Conservation (phyloP, 2,329 filamentous ascomycete species). For the Thelonectria rubi region DNA sequence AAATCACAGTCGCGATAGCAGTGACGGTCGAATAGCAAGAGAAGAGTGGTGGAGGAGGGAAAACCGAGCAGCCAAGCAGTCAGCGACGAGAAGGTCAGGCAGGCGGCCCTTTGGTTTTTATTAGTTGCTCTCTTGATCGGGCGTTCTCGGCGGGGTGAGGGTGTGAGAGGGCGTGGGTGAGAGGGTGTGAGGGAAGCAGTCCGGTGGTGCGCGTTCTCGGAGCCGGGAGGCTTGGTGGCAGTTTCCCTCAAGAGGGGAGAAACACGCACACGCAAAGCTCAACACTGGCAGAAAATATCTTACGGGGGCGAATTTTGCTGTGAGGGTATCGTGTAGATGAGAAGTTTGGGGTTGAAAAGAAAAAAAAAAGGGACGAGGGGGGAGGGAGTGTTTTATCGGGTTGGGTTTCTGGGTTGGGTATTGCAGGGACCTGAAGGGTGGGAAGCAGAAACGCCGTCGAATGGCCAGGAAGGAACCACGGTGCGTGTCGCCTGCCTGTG, state of each 20-base stretch:
- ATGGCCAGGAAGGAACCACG: conserved; percentile 7
- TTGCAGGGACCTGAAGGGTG: conserved; percentile 6
- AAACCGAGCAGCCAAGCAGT: conserved; percentile 12
- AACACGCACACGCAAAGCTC: conserved; percentile 25
- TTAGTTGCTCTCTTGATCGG: conserved; percentile 33
- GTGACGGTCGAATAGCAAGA: conserved; percentile 3
- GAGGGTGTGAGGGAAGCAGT: conserved; percentile 18
- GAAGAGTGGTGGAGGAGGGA: conserved; percentile 7
- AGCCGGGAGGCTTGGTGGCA: conserved; percentile 35
- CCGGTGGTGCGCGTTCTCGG: conserved; percentile 26
- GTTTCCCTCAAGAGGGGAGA: conserved; percentile 25
- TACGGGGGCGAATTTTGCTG: background rate
- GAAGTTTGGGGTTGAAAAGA: background rate
- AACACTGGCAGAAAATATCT: background rate
- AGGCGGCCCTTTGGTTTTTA: conserved; percentile 26
- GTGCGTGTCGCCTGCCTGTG: conserved; percentile 2
- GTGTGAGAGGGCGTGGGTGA: conserved; percentile 17
- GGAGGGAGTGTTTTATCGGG: conserved; percentile 13
- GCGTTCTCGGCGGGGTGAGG: conserved; percentile 40
- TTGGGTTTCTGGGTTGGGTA: conserved; percentile 14
- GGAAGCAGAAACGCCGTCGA: background rate
- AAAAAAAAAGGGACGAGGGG: background rate
- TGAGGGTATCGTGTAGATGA: background rate
- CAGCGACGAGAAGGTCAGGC: conserved; percentile 21
- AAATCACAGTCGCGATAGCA: conserved; percentile 9